Evolutionary conservation across 257 asterid species (phyloP).

Genomic region (Penstemon davidsonii): DNA sequence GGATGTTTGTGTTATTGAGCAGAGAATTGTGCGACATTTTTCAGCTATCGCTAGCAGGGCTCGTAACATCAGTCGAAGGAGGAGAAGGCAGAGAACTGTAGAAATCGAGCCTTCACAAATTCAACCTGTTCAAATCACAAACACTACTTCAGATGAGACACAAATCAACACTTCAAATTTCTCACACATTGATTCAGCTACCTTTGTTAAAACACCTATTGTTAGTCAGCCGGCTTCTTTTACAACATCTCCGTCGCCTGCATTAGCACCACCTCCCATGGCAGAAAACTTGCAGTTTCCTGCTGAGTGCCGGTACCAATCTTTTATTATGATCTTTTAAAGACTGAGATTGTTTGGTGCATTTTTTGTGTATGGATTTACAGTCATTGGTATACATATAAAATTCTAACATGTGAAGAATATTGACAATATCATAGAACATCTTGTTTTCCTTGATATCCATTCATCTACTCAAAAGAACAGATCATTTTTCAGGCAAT

Average conservation of each 20-base stretch:
- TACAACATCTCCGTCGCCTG: constrained; percentile 17
- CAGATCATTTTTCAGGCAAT: constrained; percentile 26
- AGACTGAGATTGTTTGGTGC: too few relatives aligned
- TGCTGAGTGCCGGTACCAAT: constrained; percentile 43
- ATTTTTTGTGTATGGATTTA: too few relatives aligned
- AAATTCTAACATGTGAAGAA: too few relatives aligned
- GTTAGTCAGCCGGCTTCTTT: constrained; percentile 24
- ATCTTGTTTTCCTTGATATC: background rate
- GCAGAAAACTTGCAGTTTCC: constrained; percentile 19
- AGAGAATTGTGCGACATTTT: constrained; percentile 39
- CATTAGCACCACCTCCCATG: constrained; percentile 15
- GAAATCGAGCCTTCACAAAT: constrained; percentile 33
- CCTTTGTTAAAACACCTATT: constrained; percentile 26
- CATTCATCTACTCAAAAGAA: constrained; percentile 1
- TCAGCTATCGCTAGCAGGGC: constrained; percentile 39
- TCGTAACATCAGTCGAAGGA: constrained; percentile 29
- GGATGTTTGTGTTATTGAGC: constrained; percentile 42
- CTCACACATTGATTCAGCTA: constrained; percentile 18
- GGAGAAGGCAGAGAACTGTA: constrained; percentile 40
- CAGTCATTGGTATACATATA: too few relatives aligned
- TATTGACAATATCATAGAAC: too few relatives aligned
- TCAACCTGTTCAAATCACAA: constrained; percentile 33
- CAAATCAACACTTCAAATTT: constrained; percentile 12
- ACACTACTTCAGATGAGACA: constrained; percentile 26
- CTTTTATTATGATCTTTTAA: background rate